phyloP scores from a whole-genome alignment of 108 stramenopile species.

The Fistulifera solaris region DNA sequence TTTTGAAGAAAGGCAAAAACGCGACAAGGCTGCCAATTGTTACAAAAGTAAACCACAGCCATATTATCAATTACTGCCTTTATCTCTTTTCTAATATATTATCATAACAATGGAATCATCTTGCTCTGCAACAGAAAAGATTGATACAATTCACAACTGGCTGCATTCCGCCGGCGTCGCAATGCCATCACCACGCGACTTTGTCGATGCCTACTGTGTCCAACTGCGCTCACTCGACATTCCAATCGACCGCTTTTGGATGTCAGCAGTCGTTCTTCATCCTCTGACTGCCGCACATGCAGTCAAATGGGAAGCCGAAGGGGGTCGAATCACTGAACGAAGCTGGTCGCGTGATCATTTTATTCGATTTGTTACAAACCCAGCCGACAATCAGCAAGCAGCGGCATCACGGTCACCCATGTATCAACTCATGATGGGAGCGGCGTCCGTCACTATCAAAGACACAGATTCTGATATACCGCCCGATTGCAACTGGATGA shows the following conservation, averaged over 20 bases:
- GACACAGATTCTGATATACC: slow-evolving; percentile 5
- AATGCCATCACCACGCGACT: too few relatives aligned
- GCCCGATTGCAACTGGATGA: slow-evolving; percentile 7
- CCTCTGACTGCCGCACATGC: slow-evolving; percentile 12
- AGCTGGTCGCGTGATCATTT: slow-evolving; percentile 9
- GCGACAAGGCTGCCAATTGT: too few relatives aligned
- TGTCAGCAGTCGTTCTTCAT: slow-evolving; percentile 14
- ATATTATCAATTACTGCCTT: too few relatives aligned
- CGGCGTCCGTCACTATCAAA: slow-evolving; percentile 7
- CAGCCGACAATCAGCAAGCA: slow-evolving; percentile 5
- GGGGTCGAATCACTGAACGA: slow-evolving; percentile 9
- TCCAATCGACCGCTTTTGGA: slow-evolving; percentile 18
- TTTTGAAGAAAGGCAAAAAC: too few relatives aligned
- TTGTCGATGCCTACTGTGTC: background rate
- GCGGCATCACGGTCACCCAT: slow-evolving; percentile 11
- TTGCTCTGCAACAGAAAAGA: too few relatives aligned
- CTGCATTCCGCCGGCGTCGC: too few relatives aligned
- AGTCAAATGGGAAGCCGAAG: slow-evolving; percentile 16
- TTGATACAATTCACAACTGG: too few relatives aligned
- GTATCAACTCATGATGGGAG: slow-evolving; percentile 13
- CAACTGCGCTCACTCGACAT: slow-evolving; percentile 6
- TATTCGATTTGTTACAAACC: background rate
- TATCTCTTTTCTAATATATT: too few relatives aligned
- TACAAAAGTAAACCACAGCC: too few relatives aligned
- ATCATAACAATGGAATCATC: too few relatives aligned